A percentile compares a stretch with the other conserved stretches of the same genome.
These are phyloP conservation scores for Botryobasidium botryosum DNA, from an alignment of 768 basidiomycete species.

Conservation along the genomic window DNA sequence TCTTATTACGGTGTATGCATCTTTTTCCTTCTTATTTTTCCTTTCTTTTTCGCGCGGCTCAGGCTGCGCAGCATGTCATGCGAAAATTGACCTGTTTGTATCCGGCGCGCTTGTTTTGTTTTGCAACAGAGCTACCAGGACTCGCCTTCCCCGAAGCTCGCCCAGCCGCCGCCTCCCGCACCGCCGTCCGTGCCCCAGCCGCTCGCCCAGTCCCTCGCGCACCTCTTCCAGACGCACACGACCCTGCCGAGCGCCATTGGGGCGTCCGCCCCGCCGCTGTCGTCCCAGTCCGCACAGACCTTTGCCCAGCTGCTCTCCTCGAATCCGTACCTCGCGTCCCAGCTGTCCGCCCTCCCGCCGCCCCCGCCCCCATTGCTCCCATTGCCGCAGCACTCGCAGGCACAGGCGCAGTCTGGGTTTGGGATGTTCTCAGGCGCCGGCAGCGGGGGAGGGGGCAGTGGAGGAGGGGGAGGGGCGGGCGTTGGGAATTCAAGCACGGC, in stretches of 20 bases:
- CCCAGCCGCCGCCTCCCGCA: not conserved
- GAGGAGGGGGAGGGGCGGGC: not conserved
- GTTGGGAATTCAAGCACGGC: too few relatives aligned
- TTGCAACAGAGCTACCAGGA: not conserved
- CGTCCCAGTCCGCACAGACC: not conserved
- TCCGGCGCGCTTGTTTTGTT: not conserved
- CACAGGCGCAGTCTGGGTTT: not conserved
- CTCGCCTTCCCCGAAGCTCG: too few relatives aligned
- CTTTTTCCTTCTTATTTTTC: too few relatives aligned
- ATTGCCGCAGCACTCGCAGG: not conserved
- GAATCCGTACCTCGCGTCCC: constrained; percentile 4
- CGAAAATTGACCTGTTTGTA: not conserved
- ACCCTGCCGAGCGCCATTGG: not conserved
- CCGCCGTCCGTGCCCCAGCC: not conserved
- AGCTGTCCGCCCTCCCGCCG: not conserved
- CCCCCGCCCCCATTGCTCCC: not conserved
- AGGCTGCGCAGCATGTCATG: not conserved
- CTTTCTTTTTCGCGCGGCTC: too few relatives aligned
- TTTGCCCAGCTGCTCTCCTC: not conserved
- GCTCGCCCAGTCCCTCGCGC: not conserved
- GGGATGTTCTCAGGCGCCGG: not conserved
- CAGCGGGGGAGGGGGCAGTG: not conserved
- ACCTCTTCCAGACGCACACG: too few relatives aligned
- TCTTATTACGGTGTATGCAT: too few relatives aligned
- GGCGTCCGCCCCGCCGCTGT: not conserved